Base-by-base conservation (phyloP, 2,329 filamentous ascomycete species). In the Colletotrichum phormii region DNA sequence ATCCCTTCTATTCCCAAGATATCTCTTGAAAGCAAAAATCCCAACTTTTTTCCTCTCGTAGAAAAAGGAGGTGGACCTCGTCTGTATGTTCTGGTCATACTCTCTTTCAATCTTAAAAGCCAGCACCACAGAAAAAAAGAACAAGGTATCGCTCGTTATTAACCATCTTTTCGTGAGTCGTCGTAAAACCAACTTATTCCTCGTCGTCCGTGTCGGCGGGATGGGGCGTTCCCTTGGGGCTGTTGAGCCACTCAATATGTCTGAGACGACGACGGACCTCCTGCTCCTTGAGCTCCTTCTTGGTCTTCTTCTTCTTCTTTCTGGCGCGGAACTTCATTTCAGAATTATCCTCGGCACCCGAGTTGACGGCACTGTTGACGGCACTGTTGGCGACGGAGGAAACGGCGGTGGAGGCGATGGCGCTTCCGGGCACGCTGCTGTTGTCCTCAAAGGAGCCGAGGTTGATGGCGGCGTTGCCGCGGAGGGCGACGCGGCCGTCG, bases 271-370 rank as follows among this genome's bases (percentile, higher is more conserved):
- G 90, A 75, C 97, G 89, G 55, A 93, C 93, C 84, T 98, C 96
- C 24, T 93, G 89, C 83, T 99, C 97, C 90, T 99, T 99, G 81
- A 95, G 78, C 84, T 99, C 95, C 85, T 95, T 95, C 87, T 97
- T 94, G 70, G 97, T 99, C 90, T 97, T 90, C 94, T 99, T 99
- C 91, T 96, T 97, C 95, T 98, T 98, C 89, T 95, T 97, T 84
- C 89, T 91, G 11, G 93, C 88, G 83, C 89, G 91, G 91, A 99
- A 99, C 86, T 97, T 96, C 88, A 99, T 90, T 73, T 83, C 93
- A 82, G 79, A 88, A 73, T 91, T 91, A 77, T 97, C 95, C 84
- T 98, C 96, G 0, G 88, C 90, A n/a, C 95, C 95, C 64, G 90
- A 93, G 86, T 95, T 96, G 72, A 91, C 92, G 2, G 93, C 92